Percentiles rank a stretch among this genome's conserved stretches.
phyloP scores from a whole-genome alignment of 2,329 filamentous ascomycete species.

The Fusarium sacchari region DNA sequence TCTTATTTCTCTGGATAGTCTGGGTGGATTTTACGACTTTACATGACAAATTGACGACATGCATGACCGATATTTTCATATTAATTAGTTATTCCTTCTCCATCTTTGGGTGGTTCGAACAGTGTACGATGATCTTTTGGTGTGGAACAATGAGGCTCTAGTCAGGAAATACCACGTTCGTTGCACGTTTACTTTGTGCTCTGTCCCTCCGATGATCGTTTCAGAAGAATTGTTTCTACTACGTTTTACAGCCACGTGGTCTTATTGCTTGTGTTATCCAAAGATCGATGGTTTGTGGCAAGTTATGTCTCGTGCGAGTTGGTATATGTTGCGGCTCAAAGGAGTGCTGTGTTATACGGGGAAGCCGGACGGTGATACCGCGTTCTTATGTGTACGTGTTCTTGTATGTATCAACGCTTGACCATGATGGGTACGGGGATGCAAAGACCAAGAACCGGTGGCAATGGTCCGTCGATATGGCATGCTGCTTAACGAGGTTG shows the following conservation, averaged over 20 bases:
- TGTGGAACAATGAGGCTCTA: conserved; percentile 7
- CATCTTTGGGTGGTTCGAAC: not conserved
- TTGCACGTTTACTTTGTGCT: conserved; percentile 18
- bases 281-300: not conserved
- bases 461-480: not conserved
- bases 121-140: conserved; percentile 2
- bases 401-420: not conserved
- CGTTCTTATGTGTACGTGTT: not conserved
- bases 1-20: not conserved
- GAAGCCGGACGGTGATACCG: not conserved
- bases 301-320: not conserved
- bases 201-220: conserved; percentile 15
- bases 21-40: not conserved
- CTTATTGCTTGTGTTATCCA: not conserved
- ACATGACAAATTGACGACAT: conserved; percentile 27
- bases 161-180: conserved; percentile 23
- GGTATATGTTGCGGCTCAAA: not conserved
- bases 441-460: not conserved
- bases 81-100: not conserved
- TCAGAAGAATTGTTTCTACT: conserved; percentile 2
- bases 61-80: not conserved
- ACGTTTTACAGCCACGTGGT: conserved; percentile 29
- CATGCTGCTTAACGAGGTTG: not conserved
- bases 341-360: not conserved
- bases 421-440: not conserved